Evolutionary conservation across 2,329 filamentous ascomycete species (phyloP).

Genomic region (Calonectria leucothoes): DNA sequence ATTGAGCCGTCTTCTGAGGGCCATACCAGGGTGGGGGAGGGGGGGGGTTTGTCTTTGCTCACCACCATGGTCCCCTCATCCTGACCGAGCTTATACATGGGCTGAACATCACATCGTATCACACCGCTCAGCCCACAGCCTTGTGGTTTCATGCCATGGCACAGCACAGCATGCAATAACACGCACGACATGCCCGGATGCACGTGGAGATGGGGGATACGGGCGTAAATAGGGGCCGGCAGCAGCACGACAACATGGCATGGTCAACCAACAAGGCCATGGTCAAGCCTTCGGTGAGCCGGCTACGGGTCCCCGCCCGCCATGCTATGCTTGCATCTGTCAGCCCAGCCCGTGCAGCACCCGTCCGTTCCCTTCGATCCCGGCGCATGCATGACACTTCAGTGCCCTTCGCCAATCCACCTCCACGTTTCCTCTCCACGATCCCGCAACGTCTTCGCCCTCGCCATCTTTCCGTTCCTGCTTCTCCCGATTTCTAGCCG

Average conservation of each 20-base stretch:
- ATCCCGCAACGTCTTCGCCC: background rate
- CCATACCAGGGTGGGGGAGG: background rate
- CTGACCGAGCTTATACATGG: background rate
- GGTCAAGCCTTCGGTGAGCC: slow-evolving; percentile 5
- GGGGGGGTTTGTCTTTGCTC: background rate
- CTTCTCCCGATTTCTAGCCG: slow-evolving; percentile 35
- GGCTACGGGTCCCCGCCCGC: background rate
- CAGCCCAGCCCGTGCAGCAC: background rate
- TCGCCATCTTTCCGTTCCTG: slow-evolving; percentile 25
- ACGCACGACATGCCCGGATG: background rate
- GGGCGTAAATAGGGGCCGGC: background rate
- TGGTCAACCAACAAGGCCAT: background rate
- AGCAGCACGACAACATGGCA: background rate
- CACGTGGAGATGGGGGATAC: background rate
- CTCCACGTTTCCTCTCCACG: slow-evolving; percentile 5
- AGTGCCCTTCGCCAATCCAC: background rate
- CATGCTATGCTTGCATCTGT: background rate
- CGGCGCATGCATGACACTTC: slow-evolving; percentile 11
- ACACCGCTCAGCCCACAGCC: background rate
- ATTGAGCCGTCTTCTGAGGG: background rate
- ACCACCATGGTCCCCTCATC: background rate
- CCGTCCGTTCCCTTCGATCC: background rate
- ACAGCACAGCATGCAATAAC: background rate
- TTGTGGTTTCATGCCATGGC: background rate
- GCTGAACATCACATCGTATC: background rate